Base-by-base conservation (phyloP, 2,329 filamentous ascomycete genomes). In the Plenodomus biglobosus region DNA sequence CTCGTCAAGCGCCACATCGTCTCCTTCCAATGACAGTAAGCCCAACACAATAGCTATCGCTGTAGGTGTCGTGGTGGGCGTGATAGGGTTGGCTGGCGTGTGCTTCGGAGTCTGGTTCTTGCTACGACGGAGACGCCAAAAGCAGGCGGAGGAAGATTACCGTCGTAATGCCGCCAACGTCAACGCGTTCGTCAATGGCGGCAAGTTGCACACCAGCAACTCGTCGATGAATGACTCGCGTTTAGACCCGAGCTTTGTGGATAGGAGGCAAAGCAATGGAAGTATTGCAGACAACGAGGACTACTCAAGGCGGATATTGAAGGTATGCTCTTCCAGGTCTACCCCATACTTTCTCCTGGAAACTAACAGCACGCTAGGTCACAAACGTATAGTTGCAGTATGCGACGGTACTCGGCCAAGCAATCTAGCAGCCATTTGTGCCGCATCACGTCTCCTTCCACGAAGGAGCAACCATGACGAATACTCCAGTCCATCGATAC, bases 251-350 rank as follows among this genome's bases (percentile, higher is more conserved):
- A 85, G 80, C 47, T 83, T 91, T 56, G 86, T 95, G 81, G 86
- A 87, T 49, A 82, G 90, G 68, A 84, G 92, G 73, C 82, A 92
- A 76, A 96, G 92, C 75, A 90, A 94, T 66, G 92, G 92, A 61
- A 96, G 92, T 73, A 96, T 97, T 72, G 92, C 92, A 43, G 92
- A 97, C 72, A 95, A 96, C 75, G 85, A 95, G 75, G 92, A 97
- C 73, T 97, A 96, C 76, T 96, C 92, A 55, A 85, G 92, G 76
- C 88, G 89, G 76, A 96, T 97, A 74, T 82, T 97, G 68, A 89
- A 95, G 85, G 92, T 95, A 81, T 46, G 47, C 40, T 6, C 18
- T 16, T n/a, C 8, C 11, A 22, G 24, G 42, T 15, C 39, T 44
- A 18, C 30, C 27, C 18, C 5, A 5, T 11, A 17, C n/a, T 10